Base-by-base conservation (phyloP, 78 protist species). In the Chrysochromulina parva region DNA sequence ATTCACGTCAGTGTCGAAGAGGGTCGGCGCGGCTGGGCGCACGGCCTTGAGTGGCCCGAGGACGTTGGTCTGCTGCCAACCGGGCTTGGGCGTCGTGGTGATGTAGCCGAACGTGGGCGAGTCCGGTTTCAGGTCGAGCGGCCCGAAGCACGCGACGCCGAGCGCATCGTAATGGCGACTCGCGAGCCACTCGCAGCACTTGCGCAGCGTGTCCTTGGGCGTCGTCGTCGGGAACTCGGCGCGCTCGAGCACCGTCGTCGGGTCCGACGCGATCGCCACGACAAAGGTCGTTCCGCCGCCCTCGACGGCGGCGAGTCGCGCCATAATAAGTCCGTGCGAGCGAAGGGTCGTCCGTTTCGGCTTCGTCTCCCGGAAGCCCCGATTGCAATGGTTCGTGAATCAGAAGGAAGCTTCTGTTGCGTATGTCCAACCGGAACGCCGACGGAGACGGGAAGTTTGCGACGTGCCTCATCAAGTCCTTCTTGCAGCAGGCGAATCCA, bases 1-100 rank as follows among this genome's bases (percentile, higher is more conserved):
- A 76, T 97, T 97, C 19, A 96, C 97, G 85, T 97, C 98, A 24
- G 98, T 97, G 73, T 97, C 98, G 47, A 97, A 91, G 47, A 50
- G 92, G 24, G 24, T 58, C 62, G 62, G 24, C 62, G 62, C 62
- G 7, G 24, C 62, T 58, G 24, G 62, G 24, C 85, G 85, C 59
- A 19, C 59, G n/a, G 65, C 80, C 26, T 24, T 13, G 48, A 95
- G 81, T 71, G 85, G 55, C 1, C 93, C 90, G 22, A 96, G 73
- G 14, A 97, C 78, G 76, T 96, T 58, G 0, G 88, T 59, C 78
- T 94, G 19, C 17, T 38, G 80, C 97, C 97, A 97, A 24, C 52
- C 78, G 66, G 94, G 92, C 90, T 97, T 97, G 9, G 98, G 98
- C 28, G 98, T 97, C 22, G 95, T 94, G 3, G 97, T 95, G 73